Conservation (phyloP, 208 protist species). For the Trypanosoma lewisi region DNA sequence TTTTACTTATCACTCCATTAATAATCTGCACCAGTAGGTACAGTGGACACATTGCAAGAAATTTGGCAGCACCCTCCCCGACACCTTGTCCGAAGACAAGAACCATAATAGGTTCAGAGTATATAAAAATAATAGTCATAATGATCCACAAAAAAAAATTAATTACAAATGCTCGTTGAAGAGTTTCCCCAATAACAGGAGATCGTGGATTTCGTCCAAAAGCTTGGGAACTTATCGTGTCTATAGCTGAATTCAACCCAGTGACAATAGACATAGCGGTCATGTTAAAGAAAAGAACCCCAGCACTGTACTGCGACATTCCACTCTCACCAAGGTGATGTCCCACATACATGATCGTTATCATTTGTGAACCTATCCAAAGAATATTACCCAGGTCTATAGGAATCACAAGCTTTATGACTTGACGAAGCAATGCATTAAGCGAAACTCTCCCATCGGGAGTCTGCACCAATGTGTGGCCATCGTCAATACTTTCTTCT, state of each 20-base stretch:
- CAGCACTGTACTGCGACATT: slow-evolving; percentile 58
- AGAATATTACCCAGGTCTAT: slow-evolving; percentile 58
- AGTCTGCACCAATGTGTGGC: not conserved
- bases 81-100: slow-evolving; percentile 41
- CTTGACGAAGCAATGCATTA: slow-evolving; percentile 21
- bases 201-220: slow-evolving; percentile 52
- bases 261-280: slow-evolving; percentile 56
- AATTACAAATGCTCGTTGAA: slow-evolving; percentile 55
- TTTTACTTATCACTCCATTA: slow-evolving; percentile 57
- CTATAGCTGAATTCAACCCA: slow-evolving; percentile 62
- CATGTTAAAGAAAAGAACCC: slow-evolving; percentile 70
- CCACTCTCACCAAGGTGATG: slow-evolving; percentile 31
- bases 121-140: slow-evolving; percentile 56
- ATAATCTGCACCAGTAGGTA: slow-evolving; percentile 65
- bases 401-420: slow-evolving; percentile 60
- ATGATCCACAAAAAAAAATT: slow-evolving; percentile 40
- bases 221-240: slow-evolving; percentile 74
- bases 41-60: slow-evolving; percentile 45
- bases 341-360: slow-evolving; percentile 60
- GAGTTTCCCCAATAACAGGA: slow-evolving; percentile 53
- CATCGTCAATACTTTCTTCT: not conserved
- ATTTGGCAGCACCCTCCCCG: slow-evolving; percentile 38
- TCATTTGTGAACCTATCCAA: slow-evolving; percentile 63
- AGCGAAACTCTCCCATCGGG: not conserved
- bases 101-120: slow-evolving; percentile 34